phyloP scores from a whole-genome alignment of 2,329 filamentous ascomycete genomes.

The Scedosporium apiospermum region DNA sequence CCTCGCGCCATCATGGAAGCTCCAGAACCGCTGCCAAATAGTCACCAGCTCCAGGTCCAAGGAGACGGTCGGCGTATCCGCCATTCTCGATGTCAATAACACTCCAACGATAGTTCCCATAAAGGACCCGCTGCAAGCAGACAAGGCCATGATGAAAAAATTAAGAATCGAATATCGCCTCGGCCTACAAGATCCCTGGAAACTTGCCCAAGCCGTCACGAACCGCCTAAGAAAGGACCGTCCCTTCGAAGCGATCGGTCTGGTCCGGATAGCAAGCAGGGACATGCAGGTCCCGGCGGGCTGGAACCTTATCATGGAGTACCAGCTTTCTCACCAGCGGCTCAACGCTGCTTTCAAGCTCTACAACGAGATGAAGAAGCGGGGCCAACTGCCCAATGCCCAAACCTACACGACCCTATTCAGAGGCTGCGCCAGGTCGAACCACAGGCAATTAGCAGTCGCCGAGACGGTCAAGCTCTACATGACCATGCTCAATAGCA shows the following conservation, averaged over 20 bases:
- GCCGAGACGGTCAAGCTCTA: conserved; percentile 66
- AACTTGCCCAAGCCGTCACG: conserved; percentile 60
- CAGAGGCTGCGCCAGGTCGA: conserved; percentile 56
- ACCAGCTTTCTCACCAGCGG: conserved; percentile 52
- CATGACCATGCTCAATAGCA: conserved; percentile 58
- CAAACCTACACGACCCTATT: conserved; percentile 81
- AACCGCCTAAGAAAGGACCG: conserved; percentile 48
- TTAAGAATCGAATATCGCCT: conserved; percentile 12
- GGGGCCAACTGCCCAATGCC: conserved; percentile 67
- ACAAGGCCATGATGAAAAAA: not conserved
- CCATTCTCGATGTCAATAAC: not conserved
- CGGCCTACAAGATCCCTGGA: conserved; percentile 60
- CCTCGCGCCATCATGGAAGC: not conserved
- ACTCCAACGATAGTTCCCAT: not conserved
- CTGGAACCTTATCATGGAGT: conserved; percentile 80
- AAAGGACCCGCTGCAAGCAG: not conserved
- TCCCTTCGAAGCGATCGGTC: conserved; percentile 55
- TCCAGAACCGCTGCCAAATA: not conserved
- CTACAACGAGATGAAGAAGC: conserved; percentile 99
- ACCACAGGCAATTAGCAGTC: conserved; percentile 50
- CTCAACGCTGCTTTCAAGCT: conserved; percentile 62
- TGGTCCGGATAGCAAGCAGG: conserved; percentile 62
- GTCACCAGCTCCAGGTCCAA: not conserved
- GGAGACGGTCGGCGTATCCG: not conserved
- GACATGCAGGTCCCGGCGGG: conserved; percentile 58